A percentile compares a stretch with the other conserved stretches of the same genome.
phyloP scores from a whole-genome alignment of 768 basidiomycete species.

The Lactarius sanguifluus region DNA sequence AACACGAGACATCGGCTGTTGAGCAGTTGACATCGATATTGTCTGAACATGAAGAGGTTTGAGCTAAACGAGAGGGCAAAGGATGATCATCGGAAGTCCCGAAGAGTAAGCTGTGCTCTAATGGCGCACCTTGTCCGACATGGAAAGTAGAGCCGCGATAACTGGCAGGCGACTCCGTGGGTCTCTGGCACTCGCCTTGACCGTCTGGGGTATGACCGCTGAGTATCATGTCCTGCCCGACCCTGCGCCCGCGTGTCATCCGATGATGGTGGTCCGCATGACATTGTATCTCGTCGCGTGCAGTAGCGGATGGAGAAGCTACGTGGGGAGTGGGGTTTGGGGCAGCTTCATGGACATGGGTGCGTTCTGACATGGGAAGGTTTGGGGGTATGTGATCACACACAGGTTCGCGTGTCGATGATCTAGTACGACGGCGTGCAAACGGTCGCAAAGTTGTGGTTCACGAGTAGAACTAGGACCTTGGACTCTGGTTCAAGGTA shows the following conservation, averaged over 20 bases:
- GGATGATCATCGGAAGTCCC: background rate
- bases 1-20: background rate
- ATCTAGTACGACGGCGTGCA: background rate
- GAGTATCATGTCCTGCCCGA: background rate
- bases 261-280: background rate
- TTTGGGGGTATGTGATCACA: background rate
- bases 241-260: constrained; percentile 1
- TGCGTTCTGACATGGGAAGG: background rate
- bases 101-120: background rate
- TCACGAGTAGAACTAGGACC: background rate
- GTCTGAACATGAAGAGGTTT: background rate
- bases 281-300: constrained; percentile 5
- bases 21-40: background rate
- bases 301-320: background rate
- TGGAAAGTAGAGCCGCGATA: no score
- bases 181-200: constrained; percentile 20
- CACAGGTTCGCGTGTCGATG: background rate
- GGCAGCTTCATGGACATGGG: background rate
- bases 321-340: no score
- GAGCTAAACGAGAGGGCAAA: background rate
- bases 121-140: background rate
- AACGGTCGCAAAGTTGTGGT: background rate
- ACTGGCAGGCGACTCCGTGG: background rate
- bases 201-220: constrained; percentile 23
- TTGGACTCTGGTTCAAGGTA: background rate